Conservation (phyloP, 768 basidiomycete species). For the Macrocybe gigantea region DNA sequence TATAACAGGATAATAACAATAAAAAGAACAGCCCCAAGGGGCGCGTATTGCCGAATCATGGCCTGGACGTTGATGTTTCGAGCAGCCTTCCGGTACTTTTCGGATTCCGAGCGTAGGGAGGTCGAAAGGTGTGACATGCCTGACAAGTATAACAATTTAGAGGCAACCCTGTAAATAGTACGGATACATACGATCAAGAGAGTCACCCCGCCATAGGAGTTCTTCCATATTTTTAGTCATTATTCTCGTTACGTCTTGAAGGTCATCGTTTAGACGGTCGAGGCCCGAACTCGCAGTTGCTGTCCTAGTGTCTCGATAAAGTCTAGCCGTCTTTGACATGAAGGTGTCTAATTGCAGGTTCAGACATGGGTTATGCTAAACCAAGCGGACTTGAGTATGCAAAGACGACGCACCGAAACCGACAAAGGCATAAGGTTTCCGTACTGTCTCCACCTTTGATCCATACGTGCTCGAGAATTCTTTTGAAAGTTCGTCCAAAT, state of each 20-base stretch:
- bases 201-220: conserved; percentile 95
- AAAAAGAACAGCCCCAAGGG: conserved; percentile 75
- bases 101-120: conserved; percentile 90
- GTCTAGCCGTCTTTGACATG: conserved; percentile 94
- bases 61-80: conserved; percentile 92
- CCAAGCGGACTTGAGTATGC: background rate
- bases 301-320: conserved; percentile 92
- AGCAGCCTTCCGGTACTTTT: conserved; percentile 95
- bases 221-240: conserved; percentile 99
- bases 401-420: conserved; percentile 74
- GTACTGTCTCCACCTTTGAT: conserved; percentile 82
- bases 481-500: conserved; percentile 93
- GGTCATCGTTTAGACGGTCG: conserved; percentile 89
- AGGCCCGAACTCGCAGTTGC: conserved; percentile 67
- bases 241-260: conserved; percentile 96
- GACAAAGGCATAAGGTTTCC: conserved; percentile 98
- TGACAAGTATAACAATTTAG: conserved; percentile 18
- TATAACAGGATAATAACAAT: conserved; percentile 73
- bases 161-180: too few relatives aligned
- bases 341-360: conserved; percentile 71
- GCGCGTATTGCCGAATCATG: conserved; percentile 94
- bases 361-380: background rate
- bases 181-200: conserved; percentile 74
- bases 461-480: conserved; percentile 94
- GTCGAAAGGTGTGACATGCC: conserved; percentile 97